These are phyloP conservation scores for Escallonia herrerae DNA, from an alignment of 129 eudicot species.

Conservation along the genomic window DNA sequence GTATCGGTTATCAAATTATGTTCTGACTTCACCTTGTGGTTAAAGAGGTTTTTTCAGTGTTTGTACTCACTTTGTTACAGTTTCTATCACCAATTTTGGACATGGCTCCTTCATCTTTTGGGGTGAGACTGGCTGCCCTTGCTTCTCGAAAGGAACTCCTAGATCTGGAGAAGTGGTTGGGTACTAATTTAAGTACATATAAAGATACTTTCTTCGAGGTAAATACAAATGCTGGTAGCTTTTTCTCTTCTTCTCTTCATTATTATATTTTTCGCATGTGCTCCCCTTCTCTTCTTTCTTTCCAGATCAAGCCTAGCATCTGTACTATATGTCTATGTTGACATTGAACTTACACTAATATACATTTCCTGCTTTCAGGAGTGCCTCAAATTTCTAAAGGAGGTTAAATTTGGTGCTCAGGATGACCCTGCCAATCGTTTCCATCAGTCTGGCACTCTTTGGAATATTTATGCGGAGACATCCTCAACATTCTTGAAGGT, in stretches of 20 bases:
- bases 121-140: constrained; percentile 70
- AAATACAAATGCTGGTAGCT: constrained; percentile 2
- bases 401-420: constrained; percentile 53
- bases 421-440: constrained; percentile 43
- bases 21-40: too few species aligned
- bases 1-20: too few species aligned
- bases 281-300: neutral
- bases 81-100: constrained; percentile 66
- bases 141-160: constrained; percentile 72
- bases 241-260: neutral
- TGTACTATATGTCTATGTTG: neutral
- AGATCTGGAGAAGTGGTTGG: constrained; percentile 85
- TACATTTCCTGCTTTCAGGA: constrained; percentile 41
- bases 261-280: too few species aligned
- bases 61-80: constrained; percentile 32
- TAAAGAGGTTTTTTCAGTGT: neutral
- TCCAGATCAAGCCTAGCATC: neutral
- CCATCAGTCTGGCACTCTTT: constrained; percentile 49
- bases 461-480: constrained; percentile 50
- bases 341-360: neutral
- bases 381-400: constrained; percentile 69
- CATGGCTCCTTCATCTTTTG: constrained; percentile 55
- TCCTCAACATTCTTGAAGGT: constrained; percentile 69
- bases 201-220: constrained; percentile 73
- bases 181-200: constrained; percentile 41